Evolutionary conservation across 306 rosid genomes (phyloP).

Genomic region (Gastrolobium villosum): DNA sequence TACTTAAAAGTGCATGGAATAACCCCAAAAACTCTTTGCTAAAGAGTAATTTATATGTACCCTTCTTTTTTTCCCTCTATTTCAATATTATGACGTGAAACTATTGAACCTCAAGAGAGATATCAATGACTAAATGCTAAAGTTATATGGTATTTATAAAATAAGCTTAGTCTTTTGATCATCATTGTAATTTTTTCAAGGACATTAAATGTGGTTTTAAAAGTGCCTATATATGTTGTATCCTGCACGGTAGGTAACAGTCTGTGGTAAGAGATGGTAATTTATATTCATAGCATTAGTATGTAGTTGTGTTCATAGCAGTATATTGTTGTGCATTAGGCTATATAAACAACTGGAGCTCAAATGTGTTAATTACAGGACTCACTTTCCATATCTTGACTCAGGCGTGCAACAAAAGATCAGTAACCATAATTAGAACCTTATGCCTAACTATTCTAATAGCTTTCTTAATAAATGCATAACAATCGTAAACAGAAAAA

Average conservation of each 20-base stretch:
- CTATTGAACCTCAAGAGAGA: constrained; percentile 21
- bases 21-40: no score
- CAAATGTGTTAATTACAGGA: not conserved
- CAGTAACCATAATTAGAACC: not conserved
- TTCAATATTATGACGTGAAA: not conserved
- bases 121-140: not conserved
- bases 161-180: not conserved
- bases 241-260: not conserved
- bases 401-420: not conserved
- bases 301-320: not conserved
- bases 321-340: no score
- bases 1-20: no score
- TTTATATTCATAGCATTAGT: not conserved
- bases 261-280: not conserved
- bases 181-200: constrained; percentile 5
- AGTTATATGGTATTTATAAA: not conserved
- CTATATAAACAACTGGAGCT: no score
- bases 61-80: no score
- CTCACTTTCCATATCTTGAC: not conserved
- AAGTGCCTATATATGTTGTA: constrained; percentile 19
- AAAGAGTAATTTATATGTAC: no score
- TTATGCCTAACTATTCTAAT: constrained; percentile 14
- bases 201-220: not conserved
- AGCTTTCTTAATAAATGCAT: not conserved
- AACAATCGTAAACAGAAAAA: not conserved